These are phyloP conservation scores for Elsinoe australis DNA, from an alignment of 2,329 filamentous ascomycete species.

Conservation along the genomic window DNA sequence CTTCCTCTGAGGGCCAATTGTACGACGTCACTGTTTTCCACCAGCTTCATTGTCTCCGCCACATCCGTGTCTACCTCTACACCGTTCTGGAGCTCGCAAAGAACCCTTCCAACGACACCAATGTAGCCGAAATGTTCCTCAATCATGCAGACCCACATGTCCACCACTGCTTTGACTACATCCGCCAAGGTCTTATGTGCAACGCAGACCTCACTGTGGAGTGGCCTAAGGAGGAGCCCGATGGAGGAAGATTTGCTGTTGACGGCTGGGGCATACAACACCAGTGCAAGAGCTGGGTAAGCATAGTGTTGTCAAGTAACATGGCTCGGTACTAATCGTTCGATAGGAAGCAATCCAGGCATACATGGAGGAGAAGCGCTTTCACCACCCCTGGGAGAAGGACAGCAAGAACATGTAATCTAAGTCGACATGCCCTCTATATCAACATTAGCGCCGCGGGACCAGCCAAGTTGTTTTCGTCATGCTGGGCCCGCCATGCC, in stretches of 20 bases:
- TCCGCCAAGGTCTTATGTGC: conserved; percentile 27
- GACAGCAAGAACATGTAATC: neutral
- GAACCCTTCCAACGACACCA: conserved; percentile 18
- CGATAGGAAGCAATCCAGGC: conserved; percentile 6
- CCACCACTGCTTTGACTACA: conserved; percentile 28
- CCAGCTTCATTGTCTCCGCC: conserved; percentile 30
- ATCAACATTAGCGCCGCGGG: too few species aligned
- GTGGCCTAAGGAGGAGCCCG: conserved; percentile 28
- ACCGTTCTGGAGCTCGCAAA: conserved; percentile 24
- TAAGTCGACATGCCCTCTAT: neutral
- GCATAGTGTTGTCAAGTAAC: too few species aligned
- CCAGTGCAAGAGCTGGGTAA: conserved; percentile 28
- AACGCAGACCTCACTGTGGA: conserved; percentile 26
- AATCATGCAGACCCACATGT: conserved; percentile 25
- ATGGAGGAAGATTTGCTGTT: conserved; percentile 27
- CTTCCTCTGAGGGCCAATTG: conserved; percentile 24
- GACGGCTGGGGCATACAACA: conserved; percentile 31
- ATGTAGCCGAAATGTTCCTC: conserved; percentile 22
- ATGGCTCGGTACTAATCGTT: too few species aligned
- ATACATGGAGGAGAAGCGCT: conserved; percentile 16
- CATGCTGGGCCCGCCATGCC: too few species aligned
- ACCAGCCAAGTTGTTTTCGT: too few species aligned
- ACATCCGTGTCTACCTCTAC: conserved; percentile 27
- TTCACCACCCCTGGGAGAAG: conserved; percentile 13
- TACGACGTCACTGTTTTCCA: conserved; percentile 33